Evolutionary conservation across 768 basidiomycete genomes (phyloP).

Genomic region (Gloeophyllum trabeum): DNA sequence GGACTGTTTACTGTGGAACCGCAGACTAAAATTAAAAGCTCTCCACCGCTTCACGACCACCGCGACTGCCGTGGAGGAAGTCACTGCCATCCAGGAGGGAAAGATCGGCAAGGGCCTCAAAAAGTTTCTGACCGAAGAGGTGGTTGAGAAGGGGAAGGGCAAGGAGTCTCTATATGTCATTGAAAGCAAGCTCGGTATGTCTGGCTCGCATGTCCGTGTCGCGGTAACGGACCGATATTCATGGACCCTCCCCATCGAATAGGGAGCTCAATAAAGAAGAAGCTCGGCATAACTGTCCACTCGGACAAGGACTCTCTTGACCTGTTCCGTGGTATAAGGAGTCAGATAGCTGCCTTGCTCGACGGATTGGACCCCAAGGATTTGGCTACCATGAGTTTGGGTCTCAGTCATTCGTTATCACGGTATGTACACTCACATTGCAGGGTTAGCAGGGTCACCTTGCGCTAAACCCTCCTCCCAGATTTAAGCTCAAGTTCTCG

Average conservation of each 20-base stretch:
- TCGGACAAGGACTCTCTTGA: constrained; percentile 53
- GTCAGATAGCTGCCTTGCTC: constrained; percentile 76
- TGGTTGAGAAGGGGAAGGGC: constrained; percentile 83
- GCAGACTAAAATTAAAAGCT: constrained; percentile 86
- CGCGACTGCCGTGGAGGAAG: constrained; percentile 93
- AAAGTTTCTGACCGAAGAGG: constrained; percentile 82
- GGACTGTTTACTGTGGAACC: too few relatives aligned
- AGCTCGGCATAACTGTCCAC: constrained; percentile 81
- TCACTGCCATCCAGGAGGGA: constrained; percentile 85
- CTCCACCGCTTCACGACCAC: constrained; percentile 96
- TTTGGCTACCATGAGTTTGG: constrained; percentile 93
- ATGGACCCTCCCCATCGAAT: background rate
- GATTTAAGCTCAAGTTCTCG: constrained; percentile 99
- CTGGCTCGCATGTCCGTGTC: background rate
- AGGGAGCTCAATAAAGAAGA: constrained; percentile 69
- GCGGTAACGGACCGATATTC: background rate
- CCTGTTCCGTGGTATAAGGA: constrained; percentile 91
- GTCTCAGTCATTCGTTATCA: constrained; percentile 93
- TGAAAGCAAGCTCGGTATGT: constrained; percentile 83
- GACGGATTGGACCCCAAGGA: constrained; percentile 91
- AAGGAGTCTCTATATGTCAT: constrained; percentile 79
- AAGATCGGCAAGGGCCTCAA: constrained; percentile 90
- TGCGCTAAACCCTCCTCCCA: constrained; percentile 16
- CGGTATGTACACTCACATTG: constrained; percentile 38
- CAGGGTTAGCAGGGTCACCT: background rate